Conservation (phyloP, 169 alveolate species). For the Toxoplasma gondii region DNA sequence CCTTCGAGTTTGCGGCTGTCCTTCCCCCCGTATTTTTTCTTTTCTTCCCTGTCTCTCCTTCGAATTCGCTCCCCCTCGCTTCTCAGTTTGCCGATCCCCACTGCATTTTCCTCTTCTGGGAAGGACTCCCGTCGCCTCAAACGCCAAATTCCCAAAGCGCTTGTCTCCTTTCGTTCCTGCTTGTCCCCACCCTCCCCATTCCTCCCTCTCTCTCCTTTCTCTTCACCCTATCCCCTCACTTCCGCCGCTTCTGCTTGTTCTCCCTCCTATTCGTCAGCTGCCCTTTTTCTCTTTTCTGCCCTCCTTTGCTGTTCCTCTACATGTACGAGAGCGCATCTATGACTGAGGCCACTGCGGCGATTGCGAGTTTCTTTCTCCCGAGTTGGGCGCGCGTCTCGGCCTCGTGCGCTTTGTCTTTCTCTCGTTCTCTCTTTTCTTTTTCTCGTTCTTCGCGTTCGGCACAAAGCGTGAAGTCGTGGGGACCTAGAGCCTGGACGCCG, state of each 20-base stretch:
- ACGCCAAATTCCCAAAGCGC: neutral
- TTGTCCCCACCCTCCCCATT: too few species aligned
- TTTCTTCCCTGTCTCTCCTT: neutral
- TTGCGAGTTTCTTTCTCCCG: neutral
- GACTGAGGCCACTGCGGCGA: neutral
- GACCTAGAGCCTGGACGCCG: conserved; percentile 11
- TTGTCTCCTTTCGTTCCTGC: too few species aligned
- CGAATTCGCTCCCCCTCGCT: neutral
- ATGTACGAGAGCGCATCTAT: neutral
- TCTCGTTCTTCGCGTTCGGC: neutral
- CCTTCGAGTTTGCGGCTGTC: too few species aligned
- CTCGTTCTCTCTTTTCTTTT: neutral
- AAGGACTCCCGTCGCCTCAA: neutral
- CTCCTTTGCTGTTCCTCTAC: neutral
- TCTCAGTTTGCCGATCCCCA: neutral
- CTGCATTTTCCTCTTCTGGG: neutral
- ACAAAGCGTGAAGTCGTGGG: neutral
- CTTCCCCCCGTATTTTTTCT: too few species aligned
- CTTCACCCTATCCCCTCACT: neutral
- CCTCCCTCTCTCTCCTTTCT: neutral
- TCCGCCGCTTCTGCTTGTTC: neutral
- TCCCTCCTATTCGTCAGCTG: neutral
- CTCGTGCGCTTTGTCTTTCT: neutral
- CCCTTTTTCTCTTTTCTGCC: neutral
- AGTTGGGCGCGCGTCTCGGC: neutral